phyloP scores from a whole-genome alignment of 176 grass and related monocot genomes.

The Lolium multiflorum region DNA sequence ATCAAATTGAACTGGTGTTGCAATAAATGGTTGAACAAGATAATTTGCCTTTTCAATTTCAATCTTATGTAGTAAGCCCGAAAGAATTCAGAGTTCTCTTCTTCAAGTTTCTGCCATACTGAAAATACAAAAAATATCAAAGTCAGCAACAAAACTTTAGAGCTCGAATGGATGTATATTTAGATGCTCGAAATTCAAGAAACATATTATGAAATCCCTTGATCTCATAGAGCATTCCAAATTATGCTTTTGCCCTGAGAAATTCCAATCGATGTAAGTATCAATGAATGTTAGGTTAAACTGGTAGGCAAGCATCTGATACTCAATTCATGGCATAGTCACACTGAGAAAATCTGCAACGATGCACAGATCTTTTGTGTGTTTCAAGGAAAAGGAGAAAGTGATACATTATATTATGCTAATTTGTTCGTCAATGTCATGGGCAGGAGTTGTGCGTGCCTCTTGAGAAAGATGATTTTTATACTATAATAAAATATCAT shows the following conservation, averaged over 20 bases:
- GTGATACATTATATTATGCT: conserved; percentile 4
- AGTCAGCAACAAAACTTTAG: conserved; percentile 23
- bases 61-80: conserved; percentile 95
- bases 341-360: background rate
- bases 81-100: conserved; percentile 98
- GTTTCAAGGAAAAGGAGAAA: background rate
- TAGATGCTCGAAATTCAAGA: conserved; percentile 7
- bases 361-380: background rate
- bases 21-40: conserved; percentile 94
- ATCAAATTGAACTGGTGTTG: conserved; percentile 93
- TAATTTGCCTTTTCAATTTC: conserved; percentile 95
- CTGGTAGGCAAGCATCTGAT: conserved; percentile 4
- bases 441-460: background rate
- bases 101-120: conserved; percentile 99
- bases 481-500: background rate
- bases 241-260: background rate
- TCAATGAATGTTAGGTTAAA: conserved; percentile 5
- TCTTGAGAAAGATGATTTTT: conserved; percentile 8
- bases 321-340: conserved; percentile 2
- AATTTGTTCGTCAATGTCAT: conserved; percentile 1
- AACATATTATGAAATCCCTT: background rate
- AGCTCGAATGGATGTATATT: background rate
- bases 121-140: conserved; percentile 50
- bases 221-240: conserved; percentile 30
- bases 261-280: conserved; percentile 24